Conservation (phyloP, 331 rosid genomes). For the Dryas integrifolia region DNA sequence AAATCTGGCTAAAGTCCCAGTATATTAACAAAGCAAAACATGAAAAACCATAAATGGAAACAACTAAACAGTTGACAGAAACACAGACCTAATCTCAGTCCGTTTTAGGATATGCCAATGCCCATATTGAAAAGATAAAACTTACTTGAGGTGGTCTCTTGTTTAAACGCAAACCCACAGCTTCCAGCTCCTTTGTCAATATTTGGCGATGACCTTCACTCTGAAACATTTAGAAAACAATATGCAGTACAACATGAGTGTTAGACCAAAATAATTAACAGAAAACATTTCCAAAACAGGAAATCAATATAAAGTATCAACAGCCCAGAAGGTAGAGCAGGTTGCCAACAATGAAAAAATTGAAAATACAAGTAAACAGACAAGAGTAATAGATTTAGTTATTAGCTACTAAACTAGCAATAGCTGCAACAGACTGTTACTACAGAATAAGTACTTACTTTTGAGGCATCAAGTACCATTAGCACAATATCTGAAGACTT, state of each 20-base stretch:
- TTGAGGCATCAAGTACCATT: constrained; percentile 98
- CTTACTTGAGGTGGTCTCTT: constrained; percentile 94
- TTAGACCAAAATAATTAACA: constrained; percentile 18
- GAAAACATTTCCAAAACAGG: constrained; percentile 1
- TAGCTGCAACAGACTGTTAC: background rate
- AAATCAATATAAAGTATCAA: background rate
- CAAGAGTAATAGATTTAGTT: constrained; percentile 14
- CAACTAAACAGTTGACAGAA: background rate
- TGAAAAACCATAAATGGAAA: background rate
- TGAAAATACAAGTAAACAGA: background rate
- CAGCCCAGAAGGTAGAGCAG: background rate
- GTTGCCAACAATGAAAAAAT: background rate
- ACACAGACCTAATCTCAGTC: background rate
- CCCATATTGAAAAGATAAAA: constrained; percentile 21
- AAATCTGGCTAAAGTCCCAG: constrained; percentile 22
- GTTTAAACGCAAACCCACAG: constrained; percentile 94
- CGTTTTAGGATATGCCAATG: background rate
- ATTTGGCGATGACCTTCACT: constrained; percentile 99
- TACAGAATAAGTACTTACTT: constrained; percentile 49
- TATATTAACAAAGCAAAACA: constrained; percentile 10
- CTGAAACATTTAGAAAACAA: constrained; percentile 38
- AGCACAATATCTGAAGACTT: constrained; percentile 95
- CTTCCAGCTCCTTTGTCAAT: constrained; percentile 95
- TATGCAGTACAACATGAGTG: constrained; percentile 8
- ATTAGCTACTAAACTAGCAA: constrained; percentile 25